Base-by-base conservation (phyloP, 139 green algal genomes). In the Eudorina sp. region DNA sequence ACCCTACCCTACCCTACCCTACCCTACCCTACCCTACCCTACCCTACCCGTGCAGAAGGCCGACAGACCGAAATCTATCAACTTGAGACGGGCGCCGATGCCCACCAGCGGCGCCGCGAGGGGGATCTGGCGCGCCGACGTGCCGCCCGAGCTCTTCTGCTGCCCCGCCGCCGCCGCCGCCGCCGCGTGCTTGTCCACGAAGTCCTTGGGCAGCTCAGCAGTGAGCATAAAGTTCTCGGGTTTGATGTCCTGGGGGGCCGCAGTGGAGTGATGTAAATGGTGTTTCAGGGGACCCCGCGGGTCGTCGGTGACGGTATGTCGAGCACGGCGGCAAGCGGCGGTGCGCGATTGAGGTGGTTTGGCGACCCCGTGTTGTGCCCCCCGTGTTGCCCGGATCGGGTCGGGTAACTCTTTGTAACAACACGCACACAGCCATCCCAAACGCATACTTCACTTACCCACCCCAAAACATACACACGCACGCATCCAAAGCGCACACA, bases 191-290 rank as follows among this genome's bases (percentile, higher is more conserved):
- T 48, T 46, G 3, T 25, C 31, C 19, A 48, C 40, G 31, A 46
- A 46, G 66, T 46, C 31, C 31, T 75, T 75, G 8, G 66, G 66
- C 16, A 46, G 34, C 34, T 79, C 70, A 68, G 53, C 92, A 3
- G 92, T 93, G 53, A 99, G 95, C 90, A 99, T 92, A 83, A 99
- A 99, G 92, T 94, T 94, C 73, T 94, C 92, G 29, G 92, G 92
- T 77, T 95, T 95, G 46, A 95, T 84, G 78, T 95, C 92, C 60
- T 93, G 88, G 55, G 55, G 27, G 8, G 29, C 4, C 5, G 55
- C 55, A 66, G 55, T 66, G 7, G 7, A 66, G 3, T 66, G 27
- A 25, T 66, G 27, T 66, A 66, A 66, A 25, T 34, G n/a, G n/a
- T n/a, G n/a, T n/a, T n/a, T n/a, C n/a, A n/a, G n/a, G n/a, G n/a